Base-by-base conservation (phyloP, 768 basidiomycete genomes). In the Lyophyllum shimeji region DNA sequence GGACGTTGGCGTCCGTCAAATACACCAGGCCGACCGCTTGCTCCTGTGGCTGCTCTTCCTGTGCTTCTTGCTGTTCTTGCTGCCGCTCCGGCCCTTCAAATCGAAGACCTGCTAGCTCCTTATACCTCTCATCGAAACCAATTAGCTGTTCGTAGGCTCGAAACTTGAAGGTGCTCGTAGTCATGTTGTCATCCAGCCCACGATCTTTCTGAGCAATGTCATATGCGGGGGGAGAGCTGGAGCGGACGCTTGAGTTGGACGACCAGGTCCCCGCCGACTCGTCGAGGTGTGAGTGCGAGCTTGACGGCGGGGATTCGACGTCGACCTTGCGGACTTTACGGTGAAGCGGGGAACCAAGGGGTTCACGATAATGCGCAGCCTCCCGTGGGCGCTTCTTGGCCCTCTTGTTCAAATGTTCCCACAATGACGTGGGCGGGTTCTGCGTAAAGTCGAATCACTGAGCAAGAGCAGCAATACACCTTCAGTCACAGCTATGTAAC, bases 11-110 rank as follows among this genome's bases (percentile, higher is more conserved):
- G 5, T 63, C 62, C 13, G 61, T 65, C 24, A 82, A 70, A 54
- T 81, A 82, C 23, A 80, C 67, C 17, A 82, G 60, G 2, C 82
- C 81, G 42, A 79, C 67, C 2, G 69, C 63, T 15, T 55, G 53
- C 13, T 31, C 29, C 29, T 29, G 29, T 29, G 29, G 29, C 29
- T 4, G 5, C 29, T 29, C 29, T 29, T 29, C 29, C 29, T 55
- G 53, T 13, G 27, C 29, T 9, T 29, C 5, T 29, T 4, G 29
- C 29, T 4, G 5, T 9, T 29, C 29, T 29, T 29, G 5, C 29
- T 29, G 29, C 29, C 29, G 9, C 29, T 4, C 29, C 29, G 29
- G 29, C 29, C 9, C 29, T 9, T 29, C 29, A 9, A 5, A 9
- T 29, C 9, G 29, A 9, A 9, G 29, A 9, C 5, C 5, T 29